Evolutionary conservation across 148 eudicot species (phyloP), one percentile per base, ranked within the genome.

Genomic region (Camellia japonica): DNA sequence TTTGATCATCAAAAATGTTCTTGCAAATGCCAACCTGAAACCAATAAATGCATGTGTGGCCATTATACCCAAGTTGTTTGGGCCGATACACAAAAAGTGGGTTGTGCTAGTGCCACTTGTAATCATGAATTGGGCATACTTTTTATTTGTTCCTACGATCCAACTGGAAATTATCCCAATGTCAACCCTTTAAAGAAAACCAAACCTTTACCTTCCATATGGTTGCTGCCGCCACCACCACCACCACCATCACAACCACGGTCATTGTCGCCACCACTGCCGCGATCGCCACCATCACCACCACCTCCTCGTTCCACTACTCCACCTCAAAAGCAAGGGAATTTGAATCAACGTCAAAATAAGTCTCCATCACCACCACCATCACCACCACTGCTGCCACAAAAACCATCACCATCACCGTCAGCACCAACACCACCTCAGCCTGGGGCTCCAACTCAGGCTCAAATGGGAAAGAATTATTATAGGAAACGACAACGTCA

Each of bases 51-150:
- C 62, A 81, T 76, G 71, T 87, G 90, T 51, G 90, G 90, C 30
- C 90, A 87, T 80, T 87, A 82, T 54, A 74, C 83, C 19, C 85
- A 83, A 58, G 38, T 87, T 16, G 61, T 87, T 1, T 87, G 90
- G 90, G 58, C 13, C 60, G 7, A 38, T 9, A 83, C 90, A 9
- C 18, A 46, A 12, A 62, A 54, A 66, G 81, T 87, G 3, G 90
- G 87, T 6, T 87, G 90, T 42, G 83, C 79, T 8, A 80, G 75
- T 67, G 84, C 7, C 12, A 61, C 67, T 4, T 85, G 90, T 78
- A 69, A 64, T 0, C 66, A 73, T n/a, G 80, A 78, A 12, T n/a
- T 23, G 76, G 90, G 87, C 0, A 3, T 80, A 16, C n/a, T 62
- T 7, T 44, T 83, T 2, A 84, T 85, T 10, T 87, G 90, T 56